A percentile compares a stretch with the other conserved stretches of the same genome.
These are phyloP conservation scores for Peribolospora baueri DNA, from an alignment of 768 basidiomycete species.

Conservation along the genomic window DNA sequence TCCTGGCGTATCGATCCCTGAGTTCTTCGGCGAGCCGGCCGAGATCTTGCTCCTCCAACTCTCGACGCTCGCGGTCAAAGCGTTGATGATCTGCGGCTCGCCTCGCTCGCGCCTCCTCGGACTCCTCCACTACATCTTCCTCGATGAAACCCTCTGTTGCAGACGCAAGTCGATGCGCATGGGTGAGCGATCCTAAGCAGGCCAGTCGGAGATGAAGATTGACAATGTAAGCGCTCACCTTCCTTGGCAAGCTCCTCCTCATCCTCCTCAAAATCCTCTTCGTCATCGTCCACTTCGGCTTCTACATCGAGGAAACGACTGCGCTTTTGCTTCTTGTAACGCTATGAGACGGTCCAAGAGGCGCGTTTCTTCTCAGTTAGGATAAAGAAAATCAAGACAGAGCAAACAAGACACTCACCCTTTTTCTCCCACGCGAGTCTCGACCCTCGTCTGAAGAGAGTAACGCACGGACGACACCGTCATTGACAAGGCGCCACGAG, in stretches of 20 bases:
- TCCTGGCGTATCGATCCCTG: conserved; percentile 48
- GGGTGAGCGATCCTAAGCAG: not conserved
- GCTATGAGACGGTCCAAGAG: conserved; percentile 20
- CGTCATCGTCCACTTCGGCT: conserved; percentile 88
- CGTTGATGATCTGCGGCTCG: conserved; percentile 31
- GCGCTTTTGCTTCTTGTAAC: conserved; percentile 33
- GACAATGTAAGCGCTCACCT: conserved; percentile 12
- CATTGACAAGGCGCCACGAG: no score
- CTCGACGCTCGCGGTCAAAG: conserved; percentile 37
- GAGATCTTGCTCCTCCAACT: conserved; percentile 51
- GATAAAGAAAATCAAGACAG: conserved; percentile 1
- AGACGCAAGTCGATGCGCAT: conserved; percentile 8
- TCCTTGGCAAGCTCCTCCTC: conserved; percentile 28
- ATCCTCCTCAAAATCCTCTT: conserved; percentile 50
- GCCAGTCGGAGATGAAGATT: conserved; percentile 15
- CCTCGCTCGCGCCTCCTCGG: not conserved
- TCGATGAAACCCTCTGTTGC: conserved; percentile 26
- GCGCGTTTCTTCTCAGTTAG: not conserved
- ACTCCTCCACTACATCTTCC: conserved; percentile 27
- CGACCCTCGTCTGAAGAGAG: conserved; percentile 25
- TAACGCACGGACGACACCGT: conserved; percentile 26
- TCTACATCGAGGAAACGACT: conserved; percentile 86
- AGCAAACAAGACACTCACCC: not conserved
- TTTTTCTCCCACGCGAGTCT: conserved; percentile 26
- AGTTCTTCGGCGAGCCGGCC: conserved; percentile 63